These are phyloP conservation scores for Knoxdaviesia proteae DNA, from an alignment of 2,329 filamentous ascomycete species.

Conservation along the genomic window DNA sequence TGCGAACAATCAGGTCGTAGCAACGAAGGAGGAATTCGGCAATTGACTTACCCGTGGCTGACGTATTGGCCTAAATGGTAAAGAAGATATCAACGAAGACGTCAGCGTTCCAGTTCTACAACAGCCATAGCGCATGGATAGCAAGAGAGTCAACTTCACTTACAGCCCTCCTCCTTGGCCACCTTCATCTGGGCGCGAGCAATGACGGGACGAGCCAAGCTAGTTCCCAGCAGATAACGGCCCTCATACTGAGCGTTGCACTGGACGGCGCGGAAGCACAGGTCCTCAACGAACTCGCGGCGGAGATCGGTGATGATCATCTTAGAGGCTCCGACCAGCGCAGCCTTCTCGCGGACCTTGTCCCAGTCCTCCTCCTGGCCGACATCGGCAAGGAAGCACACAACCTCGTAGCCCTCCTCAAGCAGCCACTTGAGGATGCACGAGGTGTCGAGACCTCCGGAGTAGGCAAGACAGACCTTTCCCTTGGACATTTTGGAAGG, in stretches of 20 bases:
- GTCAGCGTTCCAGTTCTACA: no score
- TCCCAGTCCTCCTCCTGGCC: constrained; percentile 25
- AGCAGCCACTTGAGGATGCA: constrained; percentile 21
- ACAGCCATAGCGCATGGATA: no score
- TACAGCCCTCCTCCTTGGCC: constrained; percentile 13
- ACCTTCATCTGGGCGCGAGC: constrained; percentile 36
- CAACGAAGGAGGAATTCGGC: no score
- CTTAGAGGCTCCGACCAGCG: constrained; percentile 11
- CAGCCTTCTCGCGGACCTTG: constrained; percentile 19
- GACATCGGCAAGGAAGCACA: constrained; percentile 36
- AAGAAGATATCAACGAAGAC: no score
- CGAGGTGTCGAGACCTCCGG: constrained; percentile 18
- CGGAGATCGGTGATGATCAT: constrained; percentile 39
- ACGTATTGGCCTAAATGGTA: constrained; percentile 10
- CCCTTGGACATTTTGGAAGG: constrained; percentile 1
- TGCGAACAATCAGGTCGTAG: no score
- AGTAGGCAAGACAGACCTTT: constrained; percentile 5
- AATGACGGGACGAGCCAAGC: constrained; percentile 42
- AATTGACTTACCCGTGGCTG: constrained; percentile 15
- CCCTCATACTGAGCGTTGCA: constrained; percentile 45
- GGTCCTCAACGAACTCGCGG: constrained; percentile 52
- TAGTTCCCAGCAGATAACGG: constrained; percentile 21
- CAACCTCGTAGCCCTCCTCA: constrained; percentile 6
- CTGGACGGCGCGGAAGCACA: constrained; percentile 56
- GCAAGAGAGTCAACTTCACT: no score